A percentile compares a stretch with the other conserved stretches of the same genome.
phyloP scores from a whole-genome alignment of 192 early-diverging fungal genomes.

The Backusella morwellensis region DNA sequence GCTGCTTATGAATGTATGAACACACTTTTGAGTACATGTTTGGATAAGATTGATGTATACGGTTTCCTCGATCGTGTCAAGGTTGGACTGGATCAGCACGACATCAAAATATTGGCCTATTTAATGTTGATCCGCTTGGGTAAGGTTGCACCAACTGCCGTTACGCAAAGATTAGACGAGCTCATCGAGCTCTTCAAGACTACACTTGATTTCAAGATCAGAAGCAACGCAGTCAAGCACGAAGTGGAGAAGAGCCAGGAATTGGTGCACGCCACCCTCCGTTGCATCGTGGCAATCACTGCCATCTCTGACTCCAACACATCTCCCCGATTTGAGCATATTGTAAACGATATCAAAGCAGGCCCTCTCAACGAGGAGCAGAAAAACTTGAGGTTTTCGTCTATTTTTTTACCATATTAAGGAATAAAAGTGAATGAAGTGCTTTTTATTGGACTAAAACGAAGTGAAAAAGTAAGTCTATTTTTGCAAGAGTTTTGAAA shows the following conservation, averaged over 20 bases:
- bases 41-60: constrained; percentile 70
- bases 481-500: no score
- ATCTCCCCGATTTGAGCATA: constrained; percentile 40
- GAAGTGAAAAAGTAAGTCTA: no score
- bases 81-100: constrained; percentile 73
- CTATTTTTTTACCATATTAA: no score
- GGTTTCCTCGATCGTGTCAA: constrained; percentile 74
- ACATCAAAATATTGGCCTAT: constrained; percentile 84
- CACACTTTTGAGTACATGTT: constrained; percentile 81
- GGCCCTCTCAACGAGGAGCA: constrained; percentile 28
- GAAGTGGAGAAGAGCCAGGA: constrained; percentile 91
- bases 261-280: constrained; percentile 66
- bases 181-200: constrained; percentile 63
- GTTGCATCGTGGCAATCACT: constrained; percentile 55
- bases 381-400: no score
- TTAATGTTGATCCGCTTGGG: constrained; percentile 79
- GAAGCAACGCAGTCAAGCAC: constrained; percentile 89
- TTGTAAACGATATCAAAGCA: constrained; percentile 31
- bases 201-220: constrained; percentile 64
- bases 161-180: constrained; percentile 73
- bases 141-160: constrained; percentile 60
- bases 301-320: constrained; percentile 9
- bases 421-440: no score
- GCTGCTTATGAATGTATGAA: constrained; percentile 87
- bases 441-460: no score